Percentiles rank a stretch among this genome's conserved stretches.
These are phyloP conservation scores for Arabidopsis hybrid DNA, from an alignment of 441 rosid species.

Conservation along the genomic window DNA sequence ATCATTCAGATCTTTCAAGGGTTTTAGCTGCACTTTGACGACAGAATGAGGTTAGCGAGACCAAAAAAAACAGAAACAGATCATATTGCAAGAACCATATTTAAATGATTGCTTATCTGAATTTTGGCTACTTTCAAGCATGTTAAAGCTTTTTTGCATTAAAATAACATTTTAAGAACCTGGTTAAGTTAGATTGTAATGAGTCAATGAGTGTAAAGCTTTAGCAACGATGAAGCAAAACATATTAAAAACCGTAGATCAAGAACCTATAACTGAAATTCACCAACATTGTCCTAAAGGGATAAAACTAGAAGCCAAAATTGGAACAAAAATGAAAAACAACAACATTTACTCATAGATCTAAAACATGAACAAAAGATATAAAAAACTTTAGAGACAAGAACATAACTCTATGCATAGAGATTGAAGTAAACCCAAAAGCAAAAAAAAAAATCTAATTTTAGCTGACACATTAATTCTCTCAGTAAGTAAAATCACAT, in stretches of 20 bases:
- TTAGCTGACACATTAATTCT: background rate
- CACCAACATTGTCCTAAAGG: too few species aligned
- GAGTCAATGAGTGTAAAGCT: constrained; percentile 12
- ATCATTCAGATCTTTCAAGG: constrained; percentile 63
- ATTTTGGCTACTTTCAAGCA: background rate
- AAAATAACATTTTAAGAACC: too few species aligned
- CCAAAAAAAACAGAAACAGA: constrained; percentile 5
- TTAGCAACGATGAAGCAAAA: background rate
- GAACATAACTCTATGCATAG: background rate
- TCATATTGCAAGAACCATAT: constrained; percentile 20
- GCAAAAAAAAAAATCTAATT: background rate
- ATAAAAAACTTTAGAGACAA: background rate
- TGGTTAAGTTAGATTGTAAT: background rate
- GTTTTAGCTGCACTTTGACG: constrained; percentile 73
- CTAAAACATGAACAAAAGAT: background rate
- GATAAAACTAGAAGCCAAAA: background rate
- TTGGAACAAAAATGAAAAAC: background rate
- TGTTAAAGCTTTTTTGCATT: background rate
- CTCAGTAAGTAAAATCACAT: background rate
- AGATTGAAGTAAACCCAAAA: background rate
- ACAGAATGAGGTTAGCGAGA: background rate
- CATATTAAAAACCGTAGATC: too few species aligned
- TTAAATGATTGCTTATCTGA: background rate
- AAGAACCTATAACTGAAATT: too few species aligned
- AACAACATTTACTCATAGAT: background rate